phyloP scores from a whole-genome alignment of 768 basidiomycete genomes.

The Agrocybe praecox region DNA sequence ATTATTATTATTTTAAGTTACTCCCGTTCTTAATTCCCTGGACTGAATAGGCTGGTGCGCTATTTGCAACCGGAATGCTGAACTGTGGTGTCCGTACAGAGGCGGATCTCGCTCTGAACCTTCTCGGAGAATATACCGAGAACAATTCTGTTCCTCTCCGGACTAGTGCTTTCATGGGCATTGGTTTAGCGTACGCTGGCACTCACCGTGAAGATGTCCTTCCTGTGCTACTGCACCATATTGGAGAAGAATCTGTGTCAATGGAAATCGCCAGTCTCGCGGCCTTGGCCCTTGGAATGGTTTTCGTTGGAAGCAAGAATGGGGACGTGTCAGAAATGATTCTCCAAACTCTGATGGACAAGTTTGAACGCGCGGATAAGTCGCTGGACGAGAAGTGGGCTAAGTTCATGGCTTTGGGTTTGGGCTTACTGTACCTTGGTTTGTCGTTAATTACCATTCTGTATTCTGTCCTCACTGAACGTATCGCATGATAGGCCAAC shows the following conservation, averaged over 20 bases:
- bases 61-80: conserved; percentile 92
- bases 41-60: conserved; percentile 73
- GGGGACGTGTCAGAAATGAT: conserved; percentile 91
- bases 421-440: conserved; percentile 93
- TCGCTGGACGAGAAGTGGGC: conserved; percentile 93
- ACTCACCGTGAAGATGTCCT: conserved; percentile 88
- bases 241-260: conserved; percentile 78
- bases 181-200: conserved; percentile 95
- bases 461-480: neutral
- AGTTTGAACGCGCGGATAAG: conserved; percentile 60
- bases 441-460: conserved; percentile 19
- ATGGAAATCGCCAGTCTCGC: conserved; percentile 91
- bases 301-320: conserved; percentile 94
- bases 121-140: conserved; percentile 88
- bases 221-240: conserved; percentile 72
- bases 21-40: neutral
- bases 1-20: neutral
- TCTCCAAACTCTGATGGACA: conserved; percentile 90
- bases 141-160: conserved; percentile 84
- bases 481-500: conserved; percentile 59
- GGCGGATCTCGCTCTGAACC: conserved; percentile 88
- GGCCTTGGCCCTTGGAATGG: conserved; percentile 89
- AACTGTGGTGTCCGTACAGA: conserved; percentile 90
- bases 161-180: conserved; percentile 87
- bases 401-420: conserved; percentile 84